Evolutionary conservation across 202 grass and related monocot genomes (phyloP).

Genomic region (Elaeis oleifera): DNA sequence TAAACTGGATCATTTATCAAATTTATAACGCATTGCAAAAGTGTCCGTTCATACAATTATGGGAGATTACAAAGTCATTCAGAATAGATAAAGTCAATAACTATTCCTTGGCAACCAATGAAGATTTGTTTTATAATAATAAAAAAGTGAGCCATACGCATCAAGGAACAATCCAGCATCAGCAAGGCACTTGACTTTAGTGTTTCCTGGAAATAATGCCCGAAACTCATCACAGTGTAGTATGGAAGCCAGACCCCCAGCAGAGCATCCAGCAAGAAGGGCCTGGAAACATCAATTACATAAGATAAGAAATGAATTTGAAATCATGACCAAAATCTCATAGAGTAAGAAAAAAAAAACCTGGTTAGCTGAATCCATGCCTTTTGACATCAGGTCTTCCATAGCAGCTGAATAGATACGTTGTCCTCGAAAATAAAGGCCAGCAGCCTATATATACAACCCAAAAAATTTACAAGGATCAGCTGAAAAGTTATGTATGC

Average conservation of each 20-base stretch:
- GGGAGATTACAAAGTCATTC: no score
- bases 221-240: constrained; percentile 80
- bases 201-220: constrained; percentile 33
- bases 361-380: constrained; percentile 47
- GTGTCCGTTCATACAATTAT: no score
- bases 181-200: constrained; percentile 70
- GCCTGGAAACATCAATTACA: constrained; percentile 16
- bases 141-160: constrained; percentile 32
- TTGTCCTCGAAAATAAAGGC: constrained; percentile 73
- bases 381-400: constrained; percentile 63
- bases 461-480: neutral
- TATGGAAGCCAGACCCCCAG: constrained; percentile 58
- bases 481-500: no score
- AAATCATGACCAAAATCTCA: neutral
- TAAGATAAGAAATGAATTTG: neutral
- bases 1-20: no score
- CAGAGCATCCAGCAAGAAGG: constrained; percentile 73
- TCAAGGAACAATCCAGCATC: constrained; percentile 87
- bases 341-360: constrained; percentile 14
- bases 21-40: no score
- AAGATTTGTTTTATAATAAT: no score
- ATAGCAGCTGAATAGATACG: constrained; percentile 58
- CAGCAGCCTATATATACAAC: constrained; percentile 4
- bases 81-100: no score
- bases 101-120: no score